Conservation (phyloP, 805 yeast species). For the Barnettozyma populi region DNA sequence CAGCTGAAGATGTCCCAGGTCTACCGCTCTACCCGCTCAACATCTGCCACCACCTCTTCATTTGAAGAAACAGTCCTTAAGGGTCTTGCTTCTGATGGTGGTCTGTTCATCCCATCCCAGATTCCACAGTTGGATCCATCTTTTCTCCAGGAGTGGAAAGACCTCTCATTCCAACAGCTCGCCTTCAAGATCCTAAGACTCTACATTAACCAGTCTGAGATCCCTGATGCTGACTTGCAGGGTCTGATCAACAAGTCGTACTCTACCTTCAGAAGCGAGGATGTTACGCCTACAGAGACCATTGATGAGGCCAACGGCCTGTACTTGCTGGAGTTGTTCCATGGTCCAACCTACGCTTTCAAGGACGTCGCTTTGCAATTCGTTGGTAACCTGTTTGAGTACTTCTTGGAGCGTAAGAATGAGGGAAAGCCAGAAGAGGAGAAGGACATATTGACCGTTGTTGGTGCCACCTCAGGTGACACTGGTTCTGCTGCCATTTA, state of each 20-base stretch:
- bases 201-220: conserved; percentile 69
- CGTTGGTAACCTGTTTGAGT: conserved; percentile 95
- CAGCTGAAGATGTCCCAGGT: conserved; percentile 40
- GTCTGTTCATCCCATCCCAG: conserved; percentile 80
- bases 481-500: conserved; percentile 99
- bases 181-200: conserved; percentile 83
- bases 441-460: conserved; percentile 85
- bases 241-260: conserved; percentile 65
- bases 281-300: conserved; percentile 79
- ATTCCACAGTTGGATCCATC: conserved; percentile 62
- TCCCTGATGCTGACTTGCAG: conserved; percentile 63
- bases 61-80: conserved; percentile 81
- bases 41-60: conserved; percentile 44
- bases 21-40: conserved; percentile 78
- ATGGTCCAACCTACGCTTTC: conserved; percentile 98
- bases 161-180: conserved; percentile 73
- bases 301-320: conserved; percentile 54
- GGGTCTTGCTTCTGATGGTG: conserved; percentile 96
- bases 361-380: conserved; percentile 98
- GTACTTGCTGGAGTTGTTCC: conserved; percentile 87
- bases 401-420: conserved; percentile 76
- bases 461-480: conserved; percentile 99
- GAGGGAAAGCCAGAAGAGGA: conserved; percentile 43
- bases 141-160: conserved; percentile 62
- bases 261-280: conserved; percentile 80